Percentiles rank a stretch among this genome's conserved stretches.
phyloP scores from a whole-genome alignment of 306 rosid genomes.

The Vicia villosa region DNA sequence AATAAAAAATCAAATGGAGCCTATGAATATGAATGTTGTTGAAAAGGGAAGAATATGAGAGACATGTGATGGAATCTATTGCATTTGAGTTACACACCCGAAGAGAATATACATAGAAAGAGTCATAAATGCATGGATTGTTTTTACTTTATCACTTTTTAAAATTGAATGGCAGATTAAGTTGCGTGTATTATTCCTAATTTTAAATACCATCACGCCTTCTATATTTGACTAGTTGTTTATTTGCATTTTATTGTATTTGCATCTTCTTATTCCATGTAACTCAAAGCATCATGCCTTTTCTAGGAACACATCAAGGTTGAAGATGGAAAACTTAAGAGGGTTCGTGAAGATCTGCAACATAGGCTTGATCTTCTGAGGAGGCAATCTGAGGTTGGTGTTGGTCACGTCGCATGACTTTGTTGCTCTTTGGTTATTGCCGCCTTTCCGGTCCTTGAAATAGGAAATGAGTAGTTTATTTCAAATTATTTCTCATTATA shows the following conservation, averaged over 20 bases:
- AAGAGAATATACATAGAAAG: neutral
- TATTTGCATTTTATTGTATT: conserved; percentile 26
- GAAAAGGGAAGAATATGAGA: neutral
- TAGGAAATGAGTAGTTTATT: conserved; percentile 23
- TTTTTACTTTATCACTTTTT: conserved; percentile 9
- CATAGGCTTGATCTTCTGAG: conserved; percentile 70
- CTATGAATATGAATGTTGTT: conserved; percentile 14
- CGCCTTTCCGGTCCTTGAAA: conserved; percentile 25
- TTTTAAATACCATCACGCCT: conserved; percentile 13
- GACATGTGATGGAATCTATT: neutral
- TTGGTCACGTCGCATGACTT: conserved; percentile 21
- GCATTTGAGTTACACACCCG: neutral
- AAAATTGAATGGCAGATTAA: conserved; percentile 1
- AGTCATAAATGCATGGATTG: neutral
- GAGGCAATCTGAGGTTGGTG: conserved; percentile 86
- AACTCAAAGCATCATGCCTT: conserved; percentile 32
- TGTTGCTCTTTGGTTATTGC: conserved; percentile 15
- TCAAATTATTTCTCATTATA: conserved; percentile 1
- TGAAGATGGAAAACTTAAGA: conserved; percentile 67
- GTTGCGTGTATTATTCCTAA: conserved; percentile 16
- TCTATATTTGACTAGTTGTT: conserved; percentile 22
- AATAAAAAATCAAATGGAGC: conserved; percentile 10
- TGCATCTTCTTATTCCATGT: conserved; percentile 22
- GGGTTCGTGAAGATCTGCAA: conserved; percentile 81
- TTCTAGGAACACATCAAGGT: conserved; percentile 68